These are phyloP conservation scores for Blastobotrys arbuscula DNA, from an alignment of 1,139 yeast genomes.

Conservation along the genomic window DNA sequence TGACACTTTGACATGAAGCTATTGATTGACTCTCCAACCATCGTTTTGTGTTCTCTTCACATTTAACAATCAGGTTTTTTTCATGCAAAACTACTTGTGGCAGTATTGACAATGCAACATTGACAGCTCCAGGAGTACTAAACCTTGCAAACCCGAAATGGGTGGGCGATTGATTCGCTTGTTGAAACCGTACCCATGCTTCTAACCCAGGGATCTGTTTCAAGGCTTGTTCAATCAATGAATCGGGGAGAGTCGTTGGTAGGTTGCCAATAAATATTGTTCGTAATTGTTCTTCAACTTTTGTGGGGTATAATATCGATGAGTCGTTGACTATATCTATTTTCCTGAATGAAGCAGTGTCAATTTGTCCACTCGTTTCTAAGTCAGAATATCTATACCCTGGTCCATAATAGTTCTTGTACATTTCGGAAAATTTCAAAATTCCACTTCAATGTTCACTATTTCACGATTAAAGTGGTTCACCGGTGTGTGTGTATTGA, in stretches of 20 bases:
- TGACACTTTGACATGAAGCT: constrained; percentile 5
- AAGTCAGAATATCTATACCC: constrained; percentile 6
- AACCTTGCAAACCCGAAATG: constrained; percentile 26
- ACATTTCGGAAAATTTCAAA: no score
- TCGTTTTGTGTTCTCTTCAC: constrained; percentile 18
- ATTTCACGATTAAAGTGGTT: no score
- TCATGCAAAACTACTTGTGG: constrained; percentile 18
- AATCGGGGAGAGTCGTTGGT: constrained; percentile 31
- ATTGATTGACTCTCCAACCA: constrained; percentile 14
- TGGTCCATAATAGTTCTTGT: constrained; percentile 9
- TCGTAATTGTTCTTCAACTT: constrained; percentile 28
- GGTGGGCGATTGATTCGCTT: constrained; percentile 20
- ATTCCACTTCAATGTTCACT: no score
- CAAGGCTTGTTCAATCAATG: constrained; percentile 24
- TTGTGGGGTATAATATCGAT: neutral
- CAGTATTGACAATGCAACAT: constrained; percentile 23
- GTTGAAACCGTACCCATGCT: constrained; percentile 20
- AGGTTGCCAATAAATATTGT: constrained; percentile 30
- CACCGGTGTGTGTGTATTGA: neutral
- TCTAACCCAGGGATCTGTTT: constrained; percentile 26
- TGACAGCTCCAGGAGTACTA: constrained; percentile 20
- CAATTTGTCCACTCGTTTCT: neutral
- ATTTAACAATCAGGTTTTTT: constrained; percentile 14
- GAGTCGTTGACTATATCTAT: neutral
- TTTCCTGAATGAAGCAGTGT: neutral